Evolutionary conservation across 805 yeast species (phyloP).

Genomic region (Nakazawaea laoshanensis): DNA sequence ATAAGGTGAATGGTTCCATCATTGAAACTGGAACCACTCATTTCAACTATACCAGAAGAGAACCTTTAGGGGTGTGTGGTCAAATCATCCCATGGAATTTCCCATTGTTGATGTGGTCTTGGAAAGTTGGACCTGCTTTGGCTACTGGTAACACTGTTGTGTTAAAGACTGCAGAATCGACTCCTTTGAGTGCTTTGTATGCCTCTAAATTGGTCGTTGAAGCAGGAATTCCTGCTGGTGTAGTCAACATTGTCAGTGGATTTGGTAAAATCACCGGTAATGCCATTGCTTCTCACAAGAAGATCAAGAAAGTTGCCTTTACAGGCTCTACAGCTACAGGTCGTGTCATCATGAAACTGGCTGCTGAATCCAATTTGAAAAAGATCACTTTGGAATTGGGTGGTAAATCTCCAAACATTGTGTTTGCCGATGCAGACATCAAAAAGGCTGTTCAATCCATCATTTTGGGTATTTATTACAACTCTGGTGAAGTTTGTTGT

Average conservation of each 20-base stretch:
- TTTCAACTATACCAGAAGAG: conserved; percentile 74
- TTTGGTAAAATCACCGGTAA: conserved; percentile 81
- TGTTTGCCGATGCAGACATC: conserved; percentile 68
- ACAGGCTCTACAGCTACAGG: conserved; percentile 93
- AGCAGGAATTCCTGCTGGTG: conserved; percentile 92
- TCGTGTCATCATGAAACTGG: conserved; percentile 60
- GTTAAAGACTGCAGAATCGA: conserved; percentile 84
- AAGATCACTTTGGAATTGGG: conserved; percentile 81
- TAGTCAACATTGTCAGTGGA: conserved; percentile 80
- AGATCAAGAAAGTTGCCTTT: conserved; percentile 84
- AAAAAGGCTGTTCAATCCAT: conserved; percentile 57
- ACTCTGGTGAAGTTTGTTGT: conserved; percentile 91
- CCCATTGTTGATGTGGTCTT: conserved; percentile 87
- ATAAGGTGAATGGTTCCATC: conserved; percentile 70
- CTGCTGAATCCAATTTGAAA: conserved; percentile 63
- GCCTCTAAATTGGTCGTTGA: conserved; percentile 61
- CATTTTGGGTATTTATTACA: conserved; percentile 72
- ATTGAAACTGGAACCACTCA: conserved; percentile 69
- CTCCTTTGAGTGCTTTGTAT: conserved; percentile 82
- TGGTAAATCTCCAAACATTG: conserved; percentile 85
- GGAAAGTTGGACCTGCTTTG: conserved; percentile 92
- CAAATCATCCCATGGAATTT: conserved; percentile 97
- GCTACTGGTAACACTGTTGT: conserved; percentile 88
- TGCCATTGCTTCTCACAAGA: conserved; percentile 69
- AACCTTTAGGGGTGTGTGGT: conserved; percentile 93